Base-by-base conservation (phyloP, 2,329 filamentous ascomycete genomes). In the Verticillium nubilum region DNA sequence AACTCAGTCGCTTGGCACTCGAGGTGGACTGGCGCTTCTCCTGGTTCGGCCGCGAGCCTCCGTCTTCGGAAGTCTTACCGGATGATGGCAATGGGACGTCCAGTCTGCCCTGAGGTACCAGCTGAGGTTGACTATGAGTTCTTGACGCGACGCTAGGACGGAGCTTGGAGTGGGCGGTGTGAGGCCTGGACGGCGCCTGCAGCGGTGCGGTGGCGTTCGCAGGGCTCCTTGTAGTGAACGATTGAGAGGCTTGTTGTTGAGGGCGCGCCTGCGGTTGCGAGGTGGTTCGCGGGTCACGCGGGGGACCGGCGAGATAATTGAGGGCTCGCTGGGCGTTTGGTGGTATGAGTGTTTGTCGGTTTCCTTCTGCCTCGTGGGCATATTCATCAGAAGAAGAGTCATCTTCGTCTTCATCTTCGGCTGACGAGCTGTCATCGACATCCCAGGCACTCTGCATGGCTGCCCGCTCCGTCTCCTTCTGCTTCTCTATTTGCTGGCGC, bases 1-100 rank as follows among this genome's bases (percentile, higher is more conserved):
- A 85, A 73, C 82, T 86, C 59, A 85, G 77, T 61, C 82, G 78
- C 73, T 86, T 86, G 54, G 74, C 73, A 68, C 80, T 85, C 12
- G 80, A 81, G 47, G 74, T 74, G 28, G 84, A 86, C 54, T 77
- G 74, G 31, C 81, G 79, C 63, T 83, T 81, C 58, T 82, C 79
- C 54, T 68, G 67, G 58, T 66, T 67, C 52, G 70, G 61, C 58
- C 68, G 68, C 58, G 68, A 66, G 33, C 64, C 64, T 27, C 64
- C 63, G 50, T 79, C 75, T 52, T 78, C 76, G 9, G 67, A 63
- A 29, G 65, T 64, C 53, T 68, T 74, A 35, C 61, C 65, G 37
- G 67, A 58, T 28, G 67, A 60, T 52, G 64, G 63, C 27, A 62
- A 29, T 25, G 64, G 62, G 29, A 65, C 62, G 10, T 70, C 68